A percentile compares a stretch with the other conserved stretches of the same genome.
Conservation (phyloP, 2,329 filamentous ascomycete genomes). For the Cladosporium sp. region DNA sequence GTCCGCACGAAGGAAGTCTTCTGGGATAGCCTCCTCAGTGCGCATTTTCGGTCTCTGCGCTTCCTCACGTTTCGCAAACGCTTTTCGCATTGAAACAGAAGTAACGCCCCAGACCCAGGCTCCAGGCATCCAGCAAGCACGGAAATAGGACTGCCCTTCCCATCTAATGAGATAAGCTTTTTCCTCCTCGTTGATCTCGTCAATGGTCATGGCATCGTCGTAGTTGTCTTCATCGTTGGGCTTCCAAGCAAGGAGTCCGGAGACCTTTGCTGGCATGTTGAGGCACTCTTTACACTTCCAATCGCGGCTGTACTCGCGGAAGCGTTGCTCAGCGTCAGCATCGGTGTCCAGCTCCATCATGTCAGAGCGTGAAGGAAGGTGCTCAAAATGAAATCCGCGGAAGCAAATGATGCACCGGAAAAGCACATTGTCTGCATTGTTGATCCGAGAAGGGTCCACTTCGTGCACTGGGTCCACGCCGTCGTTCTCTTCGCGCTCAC, state of each 20-base stretch:
- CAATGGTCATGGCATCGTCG: slow-evolving; percentile 44
- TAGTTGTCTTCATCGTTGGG: slow-evolving; percentile 56
- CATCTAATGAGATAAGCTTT: slow-evolving; percentile 93
- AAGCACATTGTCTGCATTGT: slow-evolving; percentile 69
- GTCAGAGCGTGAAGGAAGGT: slow-evolving; percentile 56
- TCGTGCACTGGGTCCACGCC: slow-evolving; percentile 69
- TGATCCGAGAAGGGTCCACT: slow-evolving; percentile 59
- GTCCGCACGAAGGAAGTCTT: slow-evolving; percentile 78
- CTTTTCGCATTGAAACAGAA: slow-evolving; percentile 56
- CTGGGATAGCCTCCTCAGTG: slow-evolving; percentile 72
- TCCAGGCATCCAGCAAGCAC: slow-evolving; percentile 80
- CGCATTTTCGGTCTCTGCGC: slow-evolving; percentile 61
- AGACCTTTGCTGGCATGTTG: slow-evolving; percentile 59
- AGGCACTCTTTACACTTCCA: slow-evolving; percentile 80
- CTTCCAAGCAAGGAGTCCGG: slow-evolving; percentile 82
- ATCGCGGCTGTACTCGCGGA: slow-evolving; percentile 64
- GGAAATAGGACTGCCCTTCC: slow-evolving; percentile 71
- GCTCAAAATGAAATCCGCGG: slow-evolving; percentile 75
- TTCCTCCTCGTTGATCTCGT: slow-evolving; percentile 62
- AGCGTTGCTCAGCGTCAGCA: slow-evolving; percentile 53
- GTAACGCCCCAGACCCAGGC: slow-evolving; percentile 78
- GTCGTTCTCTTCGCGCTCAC: slow-evolving; percentile 66
- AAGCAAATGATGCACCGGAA: slow-evolving; percentile 77
- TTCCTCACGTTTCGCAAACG: slow-evolving; percentile 67
- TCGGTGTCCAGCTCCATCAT: slow-evolving; percentile 41